These are phyloP conservation scores for Rusavskia elegans DNA, from an alignment of 495 filamentous ascomycete genomes.

Conservation along the genomic window DNA sequence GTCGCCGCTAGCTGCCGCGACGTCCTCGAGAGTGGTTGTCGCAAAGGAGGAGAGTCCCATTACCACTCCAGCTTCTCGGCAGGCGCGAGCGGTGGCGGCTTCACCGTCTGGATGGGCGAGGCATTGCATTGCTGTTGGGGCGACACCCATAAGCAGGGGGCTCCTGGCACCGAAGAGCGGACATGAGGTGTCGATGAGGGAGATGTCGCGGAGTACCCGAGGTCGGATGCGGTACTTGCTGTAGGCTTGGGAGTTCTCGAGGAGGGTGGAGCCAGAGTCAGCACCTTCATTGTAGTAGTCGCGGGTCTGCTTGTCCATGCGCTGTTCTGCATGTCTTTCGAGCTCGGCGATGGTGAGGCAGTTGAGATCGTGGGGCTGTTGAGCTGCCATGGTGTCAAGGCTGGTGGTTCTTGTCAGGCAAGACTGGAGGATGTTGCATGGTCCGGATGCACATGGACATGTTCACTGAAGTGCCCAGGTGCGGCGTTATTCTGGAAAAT, in stretches of 20 bases:
- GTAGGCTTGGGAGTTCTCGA: conserved; percentile 35
- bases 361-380: conserved; percentile 11
- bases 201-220: conserved; percentile 37
- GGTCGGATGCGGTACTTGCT: conserved; percentile 38
- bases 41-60: conserved; percentile 42
- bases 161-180: conserved; percentile 26
- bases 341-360: conserved; percentile 10
- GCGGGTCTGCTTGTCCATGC: conserved; percentile 12
- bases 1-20: conserved; percentile 23
- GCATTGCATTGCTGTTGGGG: conserved; percentile 29
- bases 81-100: conserved; percentile 29
- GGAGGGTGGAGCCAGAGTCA: conserved; percentile 22
- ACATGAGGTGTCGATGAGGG: conserved; percentile 29
- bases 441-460: no score
- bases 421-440: no score
- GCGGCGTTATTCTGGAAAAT: no score
- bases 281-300: conserved; percentile 37
- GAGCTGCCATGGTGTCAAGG: conserved; percentile 22
- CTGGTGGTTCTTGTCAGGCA: no score
- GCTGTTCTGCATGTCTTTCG: conserved; percentile 5
- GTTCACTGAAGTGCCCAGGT: no score
- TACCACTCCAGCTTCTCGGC: conserved; percentile 22
- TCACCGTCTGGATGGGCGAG: conserved; percentile 71
- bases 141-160: conserved; percentile 22
- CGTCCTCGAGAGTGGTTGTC: conserved; percentile 34